phyloP scores from a whole-genome alignment of 345 rosid species.

The Citrus hindsii region DNA sequence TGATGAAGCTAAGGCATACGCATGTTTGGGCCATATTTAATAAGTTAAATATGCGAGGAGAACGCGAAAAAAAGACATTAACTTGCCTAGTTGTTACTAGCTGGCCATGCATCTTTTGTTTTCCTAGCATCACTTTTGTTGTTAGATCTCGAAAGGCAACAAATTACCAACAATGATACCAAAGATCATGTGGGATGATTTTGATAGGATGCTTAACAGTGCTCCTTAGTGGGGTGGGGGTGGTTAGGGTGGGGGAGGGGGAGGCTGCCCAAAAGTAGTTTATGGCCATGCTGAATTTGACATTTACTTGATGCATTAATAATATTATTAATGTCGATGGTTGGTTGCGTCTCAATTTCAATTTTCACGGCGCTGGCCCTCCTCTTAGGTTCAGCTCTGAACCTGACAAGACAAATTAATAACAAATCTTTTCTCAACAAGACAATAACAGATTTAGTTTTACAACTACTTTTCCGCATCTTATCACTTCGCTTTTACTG shows the following conservation, averaged over 20 bases:
- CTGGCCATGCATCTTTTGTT: slow-evolving; percentile 22
- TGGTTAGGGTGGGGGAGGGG: too few species aligned
- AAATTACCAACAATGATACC: neutral
- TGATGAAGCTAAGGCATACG: neutral
- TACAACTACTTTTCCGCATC: neutral
- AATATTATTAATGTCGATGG: neutral
- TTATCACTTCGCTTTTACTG: neutral
- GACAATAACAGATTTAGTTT: neutral
- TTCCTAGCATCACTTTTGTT: slow-evolving; percentile 5
- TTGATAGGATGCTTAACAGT: slow-evolving; percentile 8
- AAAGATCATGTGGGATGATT: slow-evolving; percentile 26
- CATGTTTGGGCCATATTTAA: neutral
- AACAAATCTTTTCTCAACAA: neutral
- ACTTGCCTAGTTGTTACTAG: slow-evolving; percentile 41
- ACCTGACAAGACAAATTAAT: neutral
- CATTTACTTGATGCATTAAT: neutral
- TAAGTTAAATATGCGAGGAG: neutral
- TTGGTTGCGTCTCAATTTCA: neutral
- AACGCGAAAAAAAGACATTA: neutral
- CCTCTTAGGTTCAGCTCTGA: neutral
- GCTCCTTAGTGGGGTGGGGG: slow-evolving; percentile 18
- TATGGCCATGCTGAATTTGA: slow-evolving; percentile 4
- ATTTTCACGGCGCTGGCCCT: neutral
- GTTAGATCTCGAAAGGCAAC: slow-evolving; percentile 10
- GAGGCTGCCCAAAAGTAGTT: slow-evolving; percentile 4